Evolutionary conservation across 139 green algal species (phyloP).

Genomic region (Penium margaritaceum): DNA sequence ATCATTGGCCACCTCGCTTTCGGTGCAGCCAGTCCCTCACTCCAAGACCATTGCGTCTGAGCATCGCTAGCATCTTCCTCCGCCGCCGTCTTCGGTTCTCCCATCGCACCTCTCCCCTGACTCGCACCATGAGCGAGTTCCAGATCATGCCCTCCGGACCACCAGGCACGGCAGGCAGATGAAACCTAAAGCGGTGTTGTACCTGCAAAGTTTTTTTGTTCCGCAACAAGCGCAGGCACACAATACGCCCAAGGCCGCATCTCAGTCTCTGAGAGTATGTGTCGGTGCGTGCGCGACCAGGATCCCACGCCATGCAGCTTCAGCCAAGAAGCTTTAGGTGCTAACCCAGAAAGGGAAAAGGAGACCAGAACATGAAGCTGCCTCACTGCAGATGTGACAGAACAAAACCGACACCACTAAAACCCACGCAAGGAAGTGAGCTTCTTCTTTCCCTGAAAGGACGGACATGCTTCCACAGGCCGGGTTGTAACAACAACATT

Average conservation of each 20-base stretch:
- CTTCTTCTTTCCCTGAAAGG: no score
- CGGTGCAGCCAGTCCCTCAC: no score
- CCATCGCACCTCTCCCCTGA: no score
- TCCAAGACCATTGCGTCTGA: no score
- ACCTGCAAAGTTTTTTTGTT: slow-evolving; percentile 5
- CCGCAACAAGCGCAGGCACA: not conserved
- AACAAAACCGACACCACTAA: no score
- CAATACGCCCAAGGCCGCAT: not conserved
- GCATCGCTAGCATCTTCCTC: no score
- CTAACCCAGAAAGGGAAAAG: not conserved
- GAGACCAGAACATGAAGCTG: not conserved
- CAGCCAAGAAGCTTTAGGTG: not conserved
- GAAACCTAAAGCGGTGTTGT: slow-evolving; percentile 14
- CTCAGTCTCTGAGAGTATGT: not conserved
- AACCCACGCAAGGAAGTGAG: no score
- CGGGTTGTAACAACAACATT: no score
- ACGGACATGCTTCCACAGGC: no score
- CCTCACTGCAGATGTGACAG: not conserved
- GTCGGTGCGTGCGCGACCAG: not conserved
- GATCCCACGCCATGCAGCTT: not conserved
- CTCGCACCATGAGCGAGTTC: no score
- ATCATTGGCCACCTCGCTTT: no score
- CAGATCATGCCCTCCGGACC: slow-evolving; percentile 26
- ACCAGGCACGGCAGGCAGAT: not conserved
- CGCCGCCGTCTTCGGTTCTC: no score